These are phyloP conservation scores for Lophiostoma macrostomum DNA, from an alignment of 495 filamentous ascomycete species.

Conservation along the genomic window DNA sequence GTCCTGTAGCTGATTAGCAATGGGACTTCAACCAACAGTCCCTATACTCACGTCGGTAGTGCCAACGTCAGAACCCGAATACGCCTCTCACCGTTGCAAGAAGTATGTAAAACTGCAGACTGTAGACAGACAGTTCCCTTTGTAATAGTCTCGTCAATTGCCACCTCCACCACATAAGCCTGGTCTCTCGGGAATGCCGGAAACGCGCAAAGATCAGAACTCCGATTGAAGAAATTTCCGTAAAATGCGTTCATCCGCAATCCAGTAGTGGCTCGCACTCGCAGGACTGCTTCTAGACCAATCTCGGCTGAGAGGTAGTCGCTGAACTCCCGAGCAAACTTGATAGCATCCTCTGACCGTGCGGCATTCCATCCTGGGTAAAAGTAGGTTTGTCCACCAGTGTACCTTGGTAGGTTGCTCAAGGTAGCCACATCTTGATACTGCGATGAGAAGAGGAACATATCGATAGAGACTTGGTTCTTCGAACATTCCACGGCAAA, in stretches of 20 bases:
- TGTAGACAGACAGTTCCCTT: slow-evolving; percentile 94
- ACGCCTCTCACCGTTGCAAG: slow-evolving; percentile 91
- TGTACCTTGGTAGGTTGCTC: slow-evolving; percentile 91
- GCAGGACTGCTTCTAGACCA: slow-evolving; percentile 90
- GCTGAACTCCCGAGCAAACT: slow-evolving; percentile 94
- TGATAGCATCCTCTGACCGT: slow-evolving; percentile 89
- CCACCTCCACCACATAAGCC: slow-evolving; percentile 97
- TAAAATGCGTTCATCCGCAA: slow-evolving; percentile 97
- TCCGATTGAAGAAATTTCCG: slow-evolving; percentile 98
- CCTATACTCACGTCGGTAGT: too few relatives aligned
- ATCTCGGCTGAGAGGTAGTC: slow-evolving; percentile 95
- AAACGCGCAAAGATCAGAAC: slow-evolving; percentile 66
- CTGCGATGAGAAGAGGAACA: slow-evolving; percentile 96
- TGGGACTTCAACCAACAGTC: too few relatives aligned
- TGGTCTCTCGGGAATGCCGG: slow-evolving; percentile 87
- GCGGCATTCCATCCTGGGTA: slow-evolving; percentile 98
- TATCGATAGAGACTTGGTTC: slow-evolving; percentile 96
- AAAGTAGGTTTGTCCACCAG: slow-evolving; percentile 96
- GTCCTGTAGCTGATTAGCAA: too few relatives aligned
- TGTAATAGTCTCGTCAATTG: slow-evolving; percentile 91
- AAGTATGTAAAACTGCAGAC: slow-evolving; percentile 95
- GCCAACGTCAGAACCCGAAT: slow-evolving; percentile 94
- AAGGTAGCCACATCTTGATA: slow-evolving; percentile 97
- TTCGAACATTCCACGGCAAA: slow-evolving; percentile 99
- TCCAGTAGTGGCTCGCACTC: slow-evolving; percentile 91